A percentile compares a stretch with the other conserved stretches of the same genome.
Evolutionary conservation across 768 basidiomycete species (phyloP).

Genomic region (Mycena venus): DNA sequence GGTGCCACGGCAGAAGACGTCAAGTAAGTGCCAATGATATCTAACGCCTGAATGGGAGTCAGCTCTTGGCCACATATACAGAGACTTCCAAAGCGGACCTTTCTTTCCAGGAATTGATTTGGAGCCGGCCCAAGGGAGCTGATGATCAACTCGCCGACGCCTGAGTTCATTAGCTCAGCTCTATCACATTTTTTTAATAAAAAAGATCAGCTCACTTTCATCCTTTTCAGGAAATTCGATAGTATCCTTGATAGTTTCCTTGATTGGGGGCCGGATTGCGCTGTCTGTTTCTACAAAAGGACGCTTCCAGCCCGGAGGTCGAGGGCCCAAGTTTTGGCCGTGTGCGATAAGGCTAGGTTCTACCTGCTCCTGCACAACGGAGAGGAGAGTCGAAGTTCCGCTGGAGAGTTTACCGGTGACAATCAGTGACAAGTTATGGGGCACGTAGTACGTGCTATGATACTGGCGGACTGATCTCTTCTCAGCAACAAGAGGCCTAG

Average conservation of each 20-base stretch:
- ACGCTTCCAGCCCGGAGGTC: constrained; percentile 89
- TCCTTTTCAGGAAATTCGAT: constrained; percentile 98
- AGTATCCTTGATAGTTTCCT: constrained; percentile 65
- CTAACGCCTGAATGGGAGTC: constrained; percentile 71
- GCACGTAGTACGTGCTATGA: constrained; percentile 91
- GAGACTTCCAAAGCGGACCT: constrained; percentile 54
- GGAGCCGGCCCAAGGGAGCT: constrained; percentile 84
- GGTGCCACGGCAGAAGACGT: constrained; percentile 88
- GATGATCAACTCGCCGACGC: constrained; percentile 86
- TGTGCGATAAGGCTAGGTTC: constrained; percentile 88
- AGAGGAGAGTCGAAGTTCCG: constrained; percentile 81
- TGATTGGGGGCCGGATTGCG: constrained; percentile 67
- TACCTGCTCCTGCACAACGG: constrained; percentile 84
- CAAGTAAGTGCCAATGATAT: constrained; percentile 88
- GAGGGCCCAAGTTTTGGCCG: constrained; percentile 75
- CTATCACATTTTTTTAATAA: background rate
- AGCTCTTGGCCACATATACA: background rate
- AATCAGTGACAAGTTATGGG: constrained; percentile 92
- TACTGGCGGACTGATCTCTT: constrained; percentile 82
- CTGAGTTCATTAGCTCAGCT: constrained; percentile 41
- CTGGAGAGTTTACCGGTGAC: constrained; percentile 89
- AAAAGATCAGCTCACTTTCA: constrained; percentile 67
- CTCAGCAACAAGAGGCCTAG: background rate
- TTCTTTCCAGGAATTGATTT: constrained; percentile 78
- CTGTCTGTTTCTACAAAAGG: constrained; percentile 94